Base-by-base conservation (phyloP, 2,329 filamentous ascomycete genomes). In the Neoarthrinium moseri region DNA sequence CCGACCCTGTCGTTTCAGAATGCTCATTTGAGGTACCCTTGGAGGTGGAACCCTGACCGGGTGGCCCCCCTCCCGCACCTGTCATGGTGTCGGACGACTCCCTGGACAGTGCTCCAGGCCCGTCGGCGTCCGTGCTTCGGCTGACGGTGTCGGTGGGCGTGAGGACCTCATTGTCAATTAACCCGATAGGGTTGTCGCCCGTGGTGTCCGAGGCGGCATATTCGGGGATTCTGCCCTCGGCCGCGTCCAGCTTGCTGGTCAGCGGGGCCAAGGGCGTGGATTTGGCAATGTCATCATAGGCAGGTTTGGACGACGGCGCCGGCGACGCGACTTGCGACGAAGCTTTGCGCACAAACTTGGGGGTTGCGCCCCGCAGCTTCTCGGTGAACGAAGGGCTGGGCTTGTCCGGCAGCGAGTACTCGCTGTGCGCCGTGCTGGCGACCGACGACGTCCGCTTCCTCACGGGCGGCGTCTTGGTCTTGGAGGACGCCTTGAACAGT, bases 401-500 rank as follows among this genome's bases (percentile, higher is more conserved):
- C 26, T 39, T 37, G 22, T 6, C 10, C 12, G 17, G 15, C 13
- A 35, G 13, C 17, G 15, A 35, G 12, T 43, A 13, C 17, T 23
- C 29, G 34, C 43, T 45, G 13, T 21, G 23, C 13, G 43, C 33
- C 15, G 43, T 45, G n/a, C 5, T 33, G 6, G 43, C n/a, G 24
- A 26, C 48, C 22, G 50, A 33, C 22, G 50, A 33, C 41, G 24
- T 48, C 26, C 46, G 49, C 18, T 50, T 58, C 39, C 49, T 61
- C 11, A 50, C 52, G n/a, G 57, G 46, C 10, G 60, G 60, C 2
- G 60, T 60, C 48, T 57, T 63, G 26, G 55, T 64, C 37, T 59
- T 63, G 33, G 48, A 58, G 17, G 62, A 58, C 33, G 62, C 52
- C 49, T 64, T 64, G 49, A 65, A 65, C 13, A 65, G 50, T 50